A percentile compares a stretch with the other conserved stretches of the same genome.
These are phyloP conservation scores for Candida vaughaniae DNA, from an alignment of 805 yeast species.

Conservation along the genomic window DNA sequence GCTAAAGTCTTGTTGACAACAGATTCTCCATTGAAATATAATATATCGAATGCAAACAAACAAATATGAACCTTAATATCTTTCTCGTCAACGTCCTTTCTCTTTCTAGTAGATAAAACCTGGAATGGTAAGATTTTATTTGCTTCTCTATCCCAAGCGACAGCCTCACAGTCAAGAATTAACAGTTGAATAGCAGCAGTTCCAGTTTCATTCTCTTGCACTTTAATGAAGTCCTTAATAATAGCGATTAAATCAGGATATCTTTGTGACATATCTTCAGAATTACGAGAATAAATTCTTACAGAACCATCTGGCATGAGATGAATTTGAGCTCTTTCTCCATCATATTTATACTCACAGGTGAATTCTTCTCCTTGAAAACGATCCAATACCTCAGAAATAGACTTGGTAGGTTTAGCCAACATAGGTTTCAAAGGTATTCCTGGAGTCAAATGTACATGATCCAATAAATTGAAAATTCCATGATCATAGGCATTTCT, in stretches of 20 bases:
- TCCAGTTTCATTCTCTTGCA: slow-evolving; percentile 20
- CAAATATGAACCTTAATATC: slow-evolving; percentile 91
- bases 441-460: slow-evolving; percentile 82
- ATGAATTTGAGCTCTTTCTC: slow-evolving; percentile 96
- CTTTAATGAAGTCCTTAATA: slow-evolving; percentile 55
- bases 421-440: slow-evolving; percentile 96
- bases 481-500: slow-evolving; percentile 67
- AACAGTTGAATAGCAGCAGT: slow-evolving; percentile 38
- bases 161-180: slow-evolving; percentile 94
- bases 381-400: slow-evolving; percentile 87
- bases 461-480: slow-evolving; percentile 58
- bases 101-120: slow-evolving; percentile 85
- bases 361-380: slow-evolving; percentile 85
- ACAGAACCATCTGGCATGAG: slow-evolving; percentile 62
- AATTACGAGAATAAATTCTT: slow-evolving; percentile 85
- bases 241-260: slow-evolving; percentile 86
- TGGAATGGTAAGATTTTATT: slow-evolving; percentile 91
- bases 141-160: slow-evolving; percentile 86
- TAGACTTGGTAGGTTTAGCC: slow-evolving; percentile 94
- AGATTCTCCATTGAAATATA: slow-evolving; percentile 72
- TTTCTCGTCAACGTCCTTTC: slow-evolving; percentile 85
- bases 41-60: slow-evolving; percentile 85
- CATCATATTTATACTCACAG: slow-evolving; percentile 96
- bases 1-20: slow-evolving; percentile 63
- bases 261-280: slow-evolving; percentile 94